Evolutionary conservation across 345 rosid species (phyloP).

Genomic region (Eucalyptus paniculata): DNA sequence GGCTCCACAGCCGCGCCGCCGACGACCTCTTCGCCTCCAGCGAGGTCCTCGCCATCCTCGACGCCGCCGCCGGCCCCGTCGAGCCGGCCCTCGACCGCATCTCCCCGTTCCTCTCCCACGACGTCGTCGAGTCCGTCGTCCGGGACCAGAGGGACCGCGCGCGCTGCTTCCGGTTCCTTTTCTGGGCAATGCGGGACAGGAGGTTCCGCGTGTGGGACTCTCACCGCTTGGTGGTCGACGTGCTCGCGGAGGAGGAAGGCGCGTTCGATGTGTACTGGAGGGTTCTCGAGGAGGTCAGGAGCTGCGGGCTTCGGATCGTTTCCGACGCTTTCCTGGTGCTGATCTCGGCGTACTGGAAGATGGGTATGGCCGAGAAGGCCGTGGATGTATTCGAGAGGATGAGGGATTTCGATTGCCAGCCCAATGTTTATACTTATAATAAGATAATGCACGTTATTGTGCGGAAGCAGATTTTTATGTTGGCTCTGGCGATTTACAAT

Average conservation of each 20-base stretch:
- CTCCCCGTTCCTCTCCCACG: not conserved
- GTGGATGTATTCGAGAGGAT: conserved; percentile 67
- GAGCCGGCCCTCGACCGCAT: not conserved
- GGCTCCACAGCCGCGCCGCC: not conserved
- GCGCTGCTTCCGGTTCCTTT: conserved; percentile 64
- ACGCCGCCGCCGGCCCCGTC: not conserved
- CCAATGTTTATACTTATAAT: conserved; percentile 58
- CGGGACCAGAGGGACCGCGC: conserved; percentile 18
- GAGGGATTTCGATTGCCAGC: conserved; percentile 52
- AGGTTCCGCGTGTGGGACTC: conserved; percentile 27
- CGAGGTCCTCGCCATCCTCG: conserved; percentile 39
- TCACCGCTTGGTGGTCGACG: conserved; percentile 13
- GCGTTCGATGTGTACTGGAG: conserved; percentile 49
- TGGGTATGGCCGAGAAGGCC: conserved; percentile 51
- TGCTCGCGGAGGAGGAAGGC: conserved; percentile 30
- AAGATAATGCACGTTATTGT: conserved; percentile 27
- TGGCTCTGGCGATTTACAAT: conserved; percentile 57
- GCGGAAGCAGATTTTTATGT: conserved; percentile 21
- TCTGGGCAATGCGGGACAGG: conserved; percentile 55
- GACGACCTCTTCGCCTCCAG: conserved; percentile 3
- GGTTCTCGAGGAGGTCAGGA: conserved; percentile 41
- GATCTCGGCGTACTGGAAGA: conserved; percentile 41
- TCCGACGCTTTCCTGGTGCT: conserved; percentile 44
- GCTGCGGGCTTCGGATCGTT: conserved; percentile 9
- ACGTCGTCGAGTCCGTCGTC: conserved; percentile 39